Conservation (phyloP, 345 rosid genomes). For the Brassica juncea region DNA sequence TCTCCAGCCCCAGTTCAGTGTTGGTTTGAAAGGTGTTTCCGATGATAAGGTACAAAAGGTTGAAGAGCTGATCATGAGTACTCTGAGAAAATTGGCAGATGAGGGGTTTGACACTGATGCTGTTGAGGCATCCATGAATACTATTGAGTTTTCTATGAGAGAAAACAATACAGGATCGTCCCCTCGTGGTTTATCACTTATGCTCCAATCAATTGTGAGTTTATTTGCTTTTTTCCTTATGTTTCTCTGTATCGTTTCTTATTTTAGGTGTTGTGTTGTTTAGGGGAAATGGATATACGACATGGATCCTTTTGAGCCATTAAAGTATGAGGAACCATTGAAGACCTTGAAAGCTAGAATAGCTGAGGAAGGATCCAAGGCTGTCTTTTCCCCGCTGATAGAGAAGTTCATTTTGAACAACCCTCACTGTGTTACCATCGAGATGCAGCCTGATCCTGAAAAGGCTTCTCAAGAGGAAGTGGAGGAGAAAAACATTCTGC, state of each 20-base stretch:
- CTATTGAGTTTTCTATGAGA: slow-evolving; percentile 91
- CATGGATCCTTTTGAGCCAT: slow-evolving; percentile 93
- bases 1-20: slow-evolving; percentile 87
- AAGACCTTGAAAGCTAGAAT: slow-evolving; percentile 73
- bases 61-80: slow-evolving; percentile 66
- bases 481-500: slow-evolving; percentile 67
- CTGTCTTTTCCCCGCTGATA: slow-evolving; percentile 91
- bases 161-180: slow-evolving; percentile 96
- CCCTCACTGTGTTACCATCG: slow-evolving; percentile 83
- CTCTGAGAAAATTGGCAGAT: slow-evolving; percentile 68
- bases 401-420: slow-evolving; percentile 81
- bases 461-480: slow-evolving; percentile 83
- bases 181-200: slow-evolving; percentile 94
- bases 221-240: background rate
- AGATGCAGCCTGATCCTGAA: slow-evolving; percentile 97
- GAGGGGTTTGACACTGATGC: slow-evolving; percentile 87
- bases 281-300: slow-evolving; percentile 98
- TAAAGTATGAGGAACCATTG: slow-evolving; percentile 70
- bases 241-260: slow-evolving; percentile 9
- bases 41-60: slow-evolving; percentile 67
- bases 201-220: slow-evolving; percentile 86
- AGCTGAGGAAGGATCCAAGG: slow-evolving; percentile 83
- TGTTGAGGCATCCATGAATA: slow-evolving; percentile 97
- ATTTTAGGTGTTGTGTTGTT: slow-evolving; percentile 26
- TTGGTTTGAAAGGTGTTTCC: slow-evolving; percentile 87